Evolutionary conservation across 805 yeast genomes (phyloP).

Genomic region (Yarrowia sp.): DNA sequence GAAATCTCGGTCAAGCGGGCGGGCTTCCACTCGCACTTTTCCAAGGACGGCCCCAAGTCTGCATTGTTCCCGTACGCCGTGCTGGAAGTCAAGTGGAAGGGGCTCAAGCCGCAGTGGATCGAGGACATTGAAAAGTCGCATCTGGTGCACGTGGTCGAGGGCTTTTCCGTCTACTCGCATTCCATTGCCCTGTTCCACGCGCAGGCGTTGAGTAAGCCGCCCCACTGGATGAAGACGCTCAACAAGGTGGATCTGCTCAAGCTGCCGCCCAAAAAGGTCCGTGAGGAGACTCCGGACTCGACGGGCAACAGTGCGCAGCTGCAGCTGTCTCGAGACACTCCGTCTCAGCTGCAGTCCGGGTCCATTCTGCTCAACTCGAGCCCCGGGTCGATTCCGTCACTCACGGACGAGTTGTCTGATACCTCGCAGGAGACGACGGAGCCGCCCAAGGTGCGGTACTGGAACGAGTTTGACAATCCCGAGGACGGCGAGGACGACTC

Average conservation of each 20-base stretch:
- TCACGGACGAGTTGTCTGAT: conserved; percentile 11
- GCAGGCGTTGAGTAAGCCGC: conserved; percentile 37
- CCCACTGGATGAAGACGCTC: conserved; percentile 43
- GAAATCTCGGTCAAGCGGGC: conserved; percentile 28
- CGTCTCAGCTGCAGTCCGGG: not conserved
- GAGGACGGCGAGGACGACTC: conserved; percentile 45
- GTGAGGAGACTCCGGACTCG: not conserved
- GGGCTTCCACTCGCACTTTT: not conserved
- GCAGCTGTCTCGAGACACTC: not conserved
- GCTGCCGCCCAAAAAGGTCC: conserved; percentile 7
- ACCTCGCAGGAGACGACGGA: conserved; percentile 11
- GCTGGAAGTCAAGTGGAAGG: conserved; percentile 48
- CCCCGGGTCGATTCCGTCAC: conserved; percentile 6
- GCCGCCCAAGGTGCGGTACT: conserved; percentile 43
- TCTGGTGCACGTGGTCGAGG: conserved; percentile 47
- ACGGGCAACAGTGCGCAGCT: not conserved
- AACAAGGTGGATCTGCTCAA: conserved; percentile 44
- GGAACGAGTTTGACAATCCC: conserved; percentile 68
- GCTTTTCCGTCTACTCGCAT: conserved; percentile 41
- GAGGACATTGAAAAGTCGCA: conserved; percentile 46
- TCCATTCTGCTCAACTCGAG: conserved; percentile 18
- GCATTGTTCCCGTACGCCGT: conserved; percentile 48
- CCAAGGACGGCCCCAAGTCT: conserved; percentile 6
- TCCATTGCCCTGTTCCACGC: conserved; percentile 38
- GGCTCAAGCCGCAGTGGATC: conserved; percentile 41